Percentiles rank a stretch among this genome's conserved stretches.
Conservation (phyloP, 208 protist genomes). For the Zelonia costaricensis region DNA sequence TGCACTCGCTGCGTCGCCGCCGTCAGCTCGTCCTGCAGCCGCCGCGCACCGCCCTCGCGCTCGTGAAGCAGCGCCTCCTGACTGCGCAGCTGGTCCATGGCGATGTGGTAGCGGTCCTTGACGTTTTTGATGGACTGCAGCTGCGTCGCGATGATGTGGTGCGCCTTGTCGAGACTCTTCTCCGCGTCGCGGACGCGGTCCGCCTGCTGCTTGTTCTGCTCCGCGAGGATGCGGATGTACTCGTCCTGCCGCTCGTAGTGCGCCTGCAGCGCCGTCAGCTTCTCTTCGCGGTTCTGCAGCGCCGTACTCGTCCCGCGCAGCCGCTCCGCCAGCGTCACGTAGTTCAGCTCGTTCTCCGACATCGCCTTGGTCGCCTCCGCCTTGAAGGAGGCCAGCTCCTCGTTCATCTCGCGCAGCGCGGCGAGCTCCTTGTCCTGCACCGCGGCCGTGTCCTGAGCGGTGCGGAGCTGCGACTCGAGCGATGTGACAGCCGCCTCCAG, state of each 20-base stretch:
- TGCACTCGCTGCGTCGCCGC: conserved; percentile 36
- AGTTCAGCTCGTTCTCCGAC: conserved; percentile 79
- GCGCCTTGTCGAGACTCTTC: conserved; percentile 64
- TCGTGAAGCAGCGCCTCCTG: conserved; percentile 65
- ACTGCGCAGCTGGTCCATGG: conserved; percentile 53
- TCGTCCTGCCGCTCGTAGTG: conserved; percentile 78
- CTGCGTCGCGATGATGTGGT: conserved; percentile 89
- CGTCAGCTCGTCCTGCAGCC: conserved; percentile 51
- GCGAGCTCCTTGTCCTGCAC: conserved; percentile 51
- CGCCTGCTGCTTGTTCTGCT: conserved; percentile 69
- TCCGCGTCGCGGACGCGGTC: conserved; percentile 42
- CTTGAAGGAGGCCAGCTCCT: conserved; percentile 61
- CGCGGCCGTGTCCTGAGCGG: conserved; percentile 38
- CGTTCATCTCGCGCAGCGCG: conserved; percentile 56
- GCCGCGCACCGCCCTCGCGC: conserved; percentile 32
- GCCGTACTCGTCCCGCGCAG: conserved; percentile 43
- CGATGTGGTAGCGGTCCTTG: conserved; percentile 65
- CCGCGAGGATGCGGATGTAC: conserved; percentile 72
- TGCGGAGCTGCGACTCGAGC: conserved; percentile 43
- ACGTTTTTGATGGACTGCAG: conserved; percentile 64
- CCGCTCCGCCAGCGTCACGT: conserved; percentile 72
- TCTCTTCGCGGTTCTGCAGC: conserved; percentile 61
- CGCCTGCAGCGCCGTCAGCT: conserved; percentile 57
- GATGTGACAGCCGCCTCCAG: conserved; percentile 34
- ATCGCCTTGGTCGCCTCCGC: conserved; percentile 57